phyloP scores from a whole-genome alignment of 345 rosid species.

The Eucalyptus albens region DNA sequence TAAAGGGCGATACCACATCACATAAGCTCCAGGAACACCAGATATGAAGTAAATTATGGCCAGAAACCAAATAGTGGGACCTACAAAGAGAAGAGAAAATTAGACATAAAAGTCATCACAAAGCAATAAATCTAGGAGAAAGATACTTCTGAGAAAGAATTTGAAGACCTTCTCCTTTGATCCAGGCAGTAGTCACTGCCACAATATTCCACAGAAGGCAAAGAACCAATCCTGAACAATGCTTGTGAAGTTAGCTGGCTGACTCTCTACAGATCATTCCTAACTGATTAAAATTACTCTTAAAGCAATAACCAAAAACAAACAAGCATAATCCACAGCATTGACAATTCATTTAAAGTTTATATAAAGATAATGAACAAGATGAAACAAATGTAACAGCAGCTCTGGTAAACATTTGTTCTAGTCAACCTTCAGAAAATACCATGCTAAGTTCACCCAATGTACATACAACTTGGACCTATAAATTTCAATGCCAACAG shows the following conservation, averaged over 20 bases:
- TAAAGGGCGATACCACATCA: slow-evolving; percentile 90
- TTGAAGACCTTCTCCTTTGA: slow-evolving; percentile 70
- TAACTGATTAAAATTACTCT: not conserved
- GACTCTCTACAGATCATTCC: not conserved
- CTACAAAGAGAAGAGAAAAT: slow-evolving; percentile 17
- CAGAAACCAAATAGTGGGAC: slow-evolving; percentile 91
- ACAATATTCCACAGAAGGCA: slow-evolving; percentile 87
- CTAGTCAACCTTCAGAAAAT: not conserved
- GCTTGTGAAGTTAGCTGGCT: not conserved
- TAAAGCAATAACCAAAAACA: not conserved
- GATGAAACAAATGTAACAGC: not conserved
- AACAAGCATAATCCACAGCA: not conserved
- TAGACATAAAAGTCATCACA: not conserved
- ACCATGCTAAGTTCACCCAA: not conserved
- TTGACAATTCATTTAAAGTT: not conserved
- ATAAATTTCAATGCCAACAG: not conserved
- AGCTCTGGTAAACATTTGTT: not conserved
- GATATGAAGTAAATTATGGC: slow-evolving; percentile 82
- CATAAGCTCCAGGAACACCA: slow-evolving; percentile 88
- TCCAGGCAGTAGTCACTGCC: slow-evolving; percentile 86
- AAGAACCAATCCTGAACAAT: slow-evolving; percentile 51
- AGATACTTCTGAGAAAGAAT: not conserved
- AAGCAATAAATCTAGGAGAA: not conserved
- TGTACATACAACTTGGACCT: not conserved
- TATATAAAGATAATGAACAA: not conserved